phyloP scores from a whole-genome alignment of 192 early-diverging fungal species.

The Coemansia sp. region DNA sequence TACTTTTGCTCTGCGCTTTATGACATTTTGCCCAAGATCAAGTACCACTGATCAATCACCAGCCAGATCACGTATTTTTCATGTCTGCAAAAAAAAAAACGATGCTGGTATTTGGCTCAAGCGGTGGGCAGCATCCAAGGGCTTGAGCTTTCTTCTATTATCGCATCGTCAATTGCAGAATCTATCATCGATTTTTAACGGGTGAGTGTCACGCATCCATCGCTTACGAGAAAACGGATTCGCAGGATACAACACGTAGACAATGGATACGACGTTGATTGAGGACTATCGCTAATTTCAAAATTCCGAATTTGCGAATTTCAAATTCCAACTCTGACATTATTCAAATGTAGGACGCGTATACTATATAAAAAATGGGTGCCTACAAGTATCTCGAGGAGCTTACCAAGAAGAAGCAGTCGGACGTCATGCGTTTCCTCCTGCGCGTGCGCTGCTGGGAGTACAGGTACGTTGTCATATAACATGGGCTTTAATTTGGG shows the following conservation, averaged over 20 bases:
- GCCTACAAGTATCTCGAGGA: slow-evolving; percentile 93
- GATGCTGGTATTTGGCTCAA: not conserved
- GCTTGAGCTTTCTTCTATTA: not conserved
- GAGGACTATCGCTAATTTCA: not conserved
- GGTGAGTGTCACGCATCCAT: slow-evolving; percentile 7
- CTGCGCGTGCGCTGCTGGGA: slow-evolving; percentile 98
- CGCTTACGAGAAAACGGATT: not conserved
- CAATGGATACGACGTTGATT: slow-evolving; percentile 1
- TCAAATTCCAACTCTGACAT: slow-evolving; percentile 5
- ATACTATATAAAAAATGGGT: slow-evolving; percentile 53
- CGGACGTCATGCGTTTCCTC: slow-evolving; percentile 98
- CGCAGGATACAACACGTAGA: not conserved
- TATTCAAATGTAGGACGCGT: slow-evolving; percentile 31
- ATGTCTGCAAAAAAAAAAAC: not conserved
- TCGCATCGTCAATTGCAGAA: slow-evolving; percentile 5
- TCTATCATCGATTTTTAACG: slow-evolving; percentile 1
- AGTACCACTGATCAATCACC: not conserved
- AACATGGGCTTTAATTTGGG: not conserved
- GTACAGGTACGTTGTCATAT: slow-evolving; percentile 65
- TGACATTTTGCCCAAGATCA: not conserved
- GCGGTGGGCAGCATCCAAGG: not conserved
- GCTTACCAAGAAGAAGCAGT: slow-evolving; percentile 99
- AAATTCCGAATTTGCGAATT: slow-evolving; percentile 5
- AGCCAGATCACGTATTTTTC: not conserved
- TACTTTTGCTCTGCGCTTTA: too few species aligned